A percentile compares a stretch with the other conserved stretches of the same genome.
Conservation (phyloP, 768 basidiomycete species). For the Daedaleopsis sinensis region DNA sequence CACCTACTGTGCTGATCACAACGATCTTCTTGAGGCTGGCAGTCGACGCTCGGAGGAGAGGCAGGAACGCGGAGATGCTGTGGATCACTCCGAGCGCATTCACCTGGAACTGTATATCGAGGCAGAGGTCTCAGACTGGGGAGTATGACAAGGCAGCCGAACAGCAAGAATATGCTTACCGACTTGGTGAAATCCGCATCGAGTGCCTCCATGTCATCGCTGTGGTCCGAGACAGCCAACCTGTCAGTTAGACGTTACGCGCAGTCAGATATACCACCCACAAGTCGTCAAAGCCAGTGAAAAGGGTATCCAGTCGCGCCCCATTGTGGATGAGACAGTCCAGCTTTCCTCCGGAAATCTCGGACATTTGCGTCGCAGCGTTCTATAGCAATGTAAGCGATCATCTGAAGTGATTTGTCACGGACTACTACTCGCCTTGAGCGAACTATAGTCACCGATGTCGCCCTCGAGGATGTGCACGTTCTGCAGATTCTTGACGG, state of each 20-base stretch:
- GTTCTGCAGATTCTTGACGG: constrained; percentile 21
- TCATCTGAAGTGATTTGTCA: background rate
- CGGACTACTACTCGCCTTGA: constrained; percentile 29
- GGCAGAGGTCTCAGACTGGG: background rate
- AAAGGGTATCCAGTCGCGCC: constrained; percentile 20
- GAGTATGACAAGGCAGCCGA: background rate
- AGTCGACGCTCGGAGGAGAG: constrained; percentile 37
- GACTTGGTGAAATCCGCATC: constrained; percentile 16
- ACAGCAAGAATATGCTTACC: background rate
- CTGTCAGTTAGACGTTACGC: background rate
- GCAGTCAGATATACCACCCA: constrained; percentile 13
- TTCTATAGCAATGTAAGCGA: background rate
- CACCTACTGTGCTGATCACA: constrained; percentile 34
- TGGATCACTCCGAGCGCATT: constrained; percentile 38
- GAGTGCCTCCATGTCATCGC: constrained; percentile 10
- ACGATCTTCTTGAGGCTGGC: constrained; percentile 39
- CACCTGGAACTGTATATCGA: constrained; percentile 3
- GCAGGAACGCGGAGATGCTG: background rate
- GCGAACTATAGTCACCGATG: constrained; percentile 32
- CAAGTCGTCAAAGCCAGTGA: constrained; percentile 25
- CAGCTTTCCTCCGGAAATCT: constrained; percentile 33
- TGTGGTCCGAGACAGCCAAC: background rate
- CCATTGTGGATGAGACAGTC: constrained; percentile 42
- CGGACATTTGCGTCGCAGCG: constrained; percentile 27
- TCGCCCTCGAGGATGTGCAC: constrained; percentile 41